These are phyloP conservation scores for Gelatoporia subvermispora DNA, from an alignment of 768 basidiomycete genomes.

Conservation along the genomic window DNA sequence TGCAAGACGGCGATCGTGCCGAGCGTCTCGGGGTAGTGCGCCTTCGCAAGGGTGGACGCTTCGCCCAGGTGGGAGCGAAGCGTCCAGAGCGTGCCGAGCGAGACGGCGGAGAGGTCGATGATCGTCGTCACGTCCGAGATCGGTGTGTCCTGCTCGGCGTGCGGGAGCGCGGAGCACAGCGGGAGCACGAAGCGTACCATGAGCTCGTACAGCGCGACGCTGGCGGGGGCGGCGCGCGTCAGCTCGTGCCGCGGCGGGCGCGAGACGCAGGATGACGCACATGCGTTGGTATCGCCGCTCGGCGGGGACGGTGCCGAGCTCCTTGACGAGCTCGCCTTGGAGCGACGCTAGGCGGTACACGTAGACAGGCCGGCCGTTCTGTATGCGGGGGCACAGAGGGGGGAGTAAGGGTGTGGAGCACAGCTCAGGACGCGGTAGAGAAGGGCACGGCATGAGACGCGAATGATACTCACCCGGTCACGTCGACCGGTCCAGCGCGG, in stretches of 20 bases:
- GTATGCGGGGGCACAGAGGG: not conserved
- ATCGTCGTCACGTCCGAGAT: slow-evolving; percentile 62
- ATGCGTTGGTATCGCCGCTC: slow-evolving; percentile 65
- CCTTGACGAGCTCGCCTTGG: slow-evolving; percentile 40
- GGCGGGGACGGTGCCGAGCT: slow-evolving; percentile 48
- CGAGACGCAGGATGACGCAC: slow-evolving; percentile 34
- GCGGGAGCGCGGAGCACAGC: slow-evolving; percentile 58
- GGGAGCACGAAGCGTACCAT: slow-evolving; percentile 64
- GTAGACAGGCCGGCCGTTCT: slow-evolving; percentile 70
- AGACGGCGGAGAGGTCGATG: slow-evolving; percentile 64
- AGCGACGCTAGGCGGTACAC: slow-evolving; percentile 73
- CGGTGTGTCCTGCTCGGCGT: slow-evolving; percentile 43
- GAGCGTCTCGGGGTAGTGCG: slow-evolving; percentile 80
- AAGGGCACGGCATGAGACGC: not conserved
- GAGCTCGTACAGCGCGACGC: slow-evolving; percentile 60
- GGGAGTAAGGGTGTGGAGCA: not conserved
- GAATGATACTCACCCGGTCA: slow-evolving; percentile 64
- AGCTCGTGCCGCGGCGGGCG: not conserved
- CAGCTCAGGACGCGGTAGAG: not conserved
- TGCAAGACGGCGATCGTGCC: slow-evolving; percentile 67
- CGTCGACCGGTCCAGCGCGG: slow-evolving; percentile 78
- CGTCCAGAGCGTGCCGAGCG: slow-evolving; percentile 62
- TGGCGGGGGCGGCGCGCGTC: slow-evolving; percentile 20
- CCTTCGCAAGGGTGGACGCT: slow-evolving; percentile 67
- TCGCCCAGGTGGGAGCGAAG: slow-evolving; percentile 71